Base-by-base conservation (phyloP, 495 filamentous ascomycete genomes). In the Alectoria sarmentosa region DNA sequence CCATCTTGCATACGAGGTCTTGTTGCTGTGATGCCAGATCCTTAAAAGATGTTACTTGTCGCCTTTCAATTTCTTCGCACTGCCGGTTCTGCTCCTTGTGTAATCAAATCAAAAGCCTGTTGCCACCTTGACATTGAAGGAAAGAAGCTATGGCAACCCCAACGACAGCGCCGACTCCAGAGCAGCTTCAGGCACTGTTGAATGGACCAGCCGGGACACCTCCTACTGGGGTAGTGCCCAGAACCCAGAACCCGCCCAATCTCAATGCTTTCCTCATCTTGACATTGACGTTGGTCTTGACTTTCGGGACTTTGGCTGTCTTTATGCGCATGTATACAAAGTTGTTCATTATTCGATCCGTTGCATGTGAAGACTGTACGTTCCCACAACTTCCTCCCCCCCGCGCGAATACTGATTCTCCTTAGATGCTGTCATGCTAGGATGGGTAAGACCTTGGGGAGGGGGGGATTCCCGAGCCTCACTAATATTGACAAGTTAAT, bases 321-420 rank as follows among this genome's bases (percentile, higher is more conserved):
- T 4, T 46, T 3, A 60, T 60, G 15, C 58, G 58, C 30, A 26
- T 46, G 11, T 60, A 60, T 9, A 60, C 58, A 19, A 60, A 60
- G 30, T 28, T 15, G 5, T 28, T 41, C 30, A 1, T 60, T 11
- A 32, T 60, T n/a, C 58, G 39, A 3, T 44, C 39, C 39, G 46
- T 26, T n/a, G 58, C 58, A 32, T 60, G 46, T 19, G 58, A 60
- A 21, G 58, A 60, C 21, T 60, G 58, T 60, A n/a, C n/a, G n/a
- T n/a, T n/a, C n/a, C n/a, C n/a, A n/a, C n/a, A n/a, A n/a, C n/a
- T n/a, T n/a, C n/a, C n/a, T n/a, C n/a, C n/a, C n/a, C n/a, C n/a
- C n/a, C n/a, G n/a, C n/a, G n/a, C n/a, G 39, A 60, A 39, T 42
- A n/a, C 21, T n/a, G 21, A 21, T n/a, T 21, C 4, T n/a, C 3